These are phyloP conservation scores for Aspergillus sp. DNA, from an alignment of 2,329 filamentous ascomycete genomes.

Conservation along the genomic window DNA sequence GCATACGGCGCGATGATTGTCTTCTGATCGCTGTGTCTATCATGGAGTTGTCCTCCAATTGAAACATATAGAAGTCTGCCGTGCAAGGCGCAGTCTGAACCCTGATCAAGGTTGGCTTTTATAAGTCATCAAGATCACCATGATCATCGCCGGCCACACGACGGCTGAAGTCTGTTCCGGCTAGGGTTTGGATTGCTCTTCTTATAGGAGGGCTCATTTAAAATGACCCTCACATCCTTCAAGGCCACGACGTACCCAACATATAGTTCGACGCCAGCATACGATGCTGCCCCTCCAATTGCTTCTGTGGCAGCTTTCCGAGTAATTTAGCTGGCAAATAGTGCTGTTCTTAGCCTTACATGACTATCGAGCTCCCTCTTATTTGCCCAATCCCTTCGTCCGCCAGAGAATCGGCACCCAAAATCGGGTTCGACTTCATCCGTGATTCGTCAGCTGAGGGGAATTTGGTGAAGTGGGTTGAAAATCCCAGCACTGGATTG, in stretches of 20 bases:
- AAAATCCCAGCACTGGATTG: not conserved
- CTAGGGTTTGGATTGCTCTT: not conserved
- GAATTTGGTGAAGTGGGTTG: not conserved
- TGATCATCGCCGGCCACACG: slow-evolving; percentile 14
- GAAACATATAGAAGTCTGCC: not conserved
- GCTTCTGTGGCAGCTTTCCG: not conserved
- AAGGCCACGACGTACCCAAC: not conserved
- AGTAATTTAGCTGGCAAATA: slow-evolving; percentile 2
- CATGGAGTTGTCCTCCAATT: not conserved
- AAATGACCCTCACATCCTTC: slow-evolving; percentile 1
- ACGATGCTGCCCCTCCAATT: not conserved
- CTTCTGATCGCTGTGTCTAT: not conserved
- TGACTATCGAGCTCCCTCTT: not conserved
- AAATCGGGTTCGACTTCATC: not conserved
- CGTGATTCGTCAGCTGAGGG: slow-evolving; percentile 8
- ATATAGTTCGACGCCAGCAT: not conserved
- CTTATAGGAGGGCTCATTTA: slow-evolving; percentile 1
- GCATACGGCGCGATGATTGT: not conserved
- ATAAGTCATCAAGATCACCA: slow-evolving; percentile 17
- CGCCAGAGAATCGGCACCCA: not conserved
- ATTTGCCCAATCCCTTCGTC: slow-evolving; percentile 6
- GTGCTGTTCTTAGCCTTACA: not conserved
- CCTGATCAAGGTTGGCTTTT: not conserved
- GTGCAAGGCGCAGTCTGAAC: not conserved
- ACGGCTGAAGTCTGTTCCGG: slow-evolving; percentile 10